Conservation (phyloP, 2,329 filamentous ascomycete genomes). For the Nemania sp. region DNA sequence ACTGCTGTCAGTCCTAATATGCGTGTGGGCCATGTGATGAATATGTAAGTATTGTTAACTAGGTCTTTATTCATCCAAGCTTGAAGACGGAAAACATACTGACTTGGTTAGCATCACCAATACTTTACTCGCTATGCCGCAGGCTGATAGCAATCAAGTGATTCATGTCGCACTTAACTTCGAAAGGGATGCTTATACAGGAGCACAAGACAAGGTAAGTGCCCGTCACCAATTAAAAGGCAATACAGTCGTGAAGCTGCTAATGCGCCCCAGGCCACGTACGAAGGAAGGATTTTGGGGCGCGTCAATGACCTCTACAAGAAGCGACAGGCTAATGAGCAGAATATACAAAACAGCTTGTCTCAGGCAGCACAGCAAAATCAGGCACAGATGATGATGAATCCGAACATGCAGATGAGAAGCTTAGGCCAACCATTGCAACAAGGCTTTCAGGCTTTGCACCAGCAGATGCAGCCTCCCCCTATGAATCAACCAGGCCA, state of each 20-base stretch:
- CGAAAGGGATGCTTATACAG: constrained; percentile 54
- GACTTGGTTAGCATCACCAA: constrained; percentile 53
- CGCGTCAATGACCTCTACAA: constrained; percentile 56
- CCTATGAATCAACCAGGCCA: constrained; percentile 54
- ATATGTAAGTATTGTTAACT: constrained; percentile 41
- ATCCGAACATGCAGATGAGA: constrained; percentile 58
- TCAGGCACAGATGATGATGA: constrained; percentile 55
- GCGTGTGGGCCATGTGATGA: constrained; percentile 42
- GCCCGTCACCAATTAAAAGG: neutral
- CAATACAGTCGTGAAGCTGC: neutral
- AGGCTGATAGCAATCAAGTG: constrained; percentile 48
- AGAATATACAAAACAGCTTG: constrained; percentile 54
- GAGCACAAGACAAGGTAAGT: constrained; percentile 54
- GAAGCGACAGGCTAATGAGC: constrained; percentile 56
- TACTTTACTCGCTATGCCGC: constrained; percentile 51
- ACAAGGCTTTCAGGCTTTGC: constrained; percentile 61
- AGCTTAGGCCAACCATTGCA: constrained; percentile 55
- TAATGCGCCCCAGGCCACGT: constrained; percentile 47
- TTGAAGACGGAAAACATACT: neutral
- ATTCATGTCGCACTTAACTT: constrained; percentile 50
- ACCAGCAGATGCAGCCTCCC: constrained; percentile 62
- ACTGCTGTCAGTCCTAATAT: constrained; percentile 37
- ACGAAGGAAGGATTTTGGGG: constrained; percentile 53
- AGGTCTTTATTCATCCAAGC: neutral
- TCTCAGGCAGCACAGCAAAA: constrained; percentile 41